Evolutionary conservation across 1,284 basidiomycete genomes (phyloP).

Genomic region (Tylopilus sp.): DNA sequence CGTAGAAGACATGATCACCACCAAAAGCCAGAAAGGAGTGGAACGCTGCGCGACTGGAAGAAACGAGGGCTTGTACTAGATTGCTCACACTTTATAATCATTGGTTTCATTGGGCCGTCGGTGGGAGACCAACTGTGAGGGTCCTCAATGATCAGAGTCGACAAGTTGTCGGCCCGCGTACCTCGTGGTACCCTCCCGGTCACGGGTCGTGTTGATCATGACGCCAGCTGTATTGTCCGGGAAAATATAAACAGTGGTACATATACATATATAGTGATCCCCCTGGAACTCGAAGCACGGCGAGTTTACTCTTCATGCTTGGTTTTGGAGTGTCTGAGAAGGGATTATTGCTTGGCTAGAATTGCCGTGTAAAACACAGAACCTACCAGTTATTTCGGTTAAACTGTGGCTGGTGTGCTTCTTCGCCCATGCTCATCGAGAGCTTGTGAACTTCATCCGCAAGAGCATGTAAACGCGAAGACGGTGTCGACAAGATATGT

Average conservation of each 20-base stretch:
- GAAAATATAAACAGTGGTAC: too few species aligned
- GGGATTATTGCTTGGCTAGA: too few species aligned
- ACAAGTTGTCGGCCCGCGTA: too few species aligned
- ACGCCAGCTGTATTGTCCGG: too few species aligned
- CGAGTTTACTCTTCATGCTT: too few species aligned
- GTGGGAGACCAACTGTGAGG: conserved; percentile 41
- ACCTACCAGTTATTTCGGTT: neutral
- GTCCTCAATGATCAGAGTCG: conserved; percentile 24
- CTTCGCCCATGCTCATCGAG: conserved; percentile 30
- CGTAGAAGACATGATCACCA: conserved; percentile 34
- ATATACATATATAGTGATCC: too few species aligned
- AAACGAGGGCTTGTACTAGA: neutral
- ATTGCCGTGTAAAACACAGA: too few species aligned
- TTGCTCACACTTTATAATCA: conserved; percentile 9
- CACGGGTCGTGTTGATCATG: too few species aligned
- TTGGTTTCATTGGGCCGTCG: neutral
- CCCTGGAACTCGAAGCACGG: too few species aligned
- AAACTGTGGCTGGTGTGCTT: conserved; percentile 3
- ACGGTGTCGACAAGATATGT: conserved; percentile 48
- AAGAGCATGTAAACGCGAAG: conserved; percentile 49
- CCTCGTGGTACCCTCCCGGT: too few species aligned
- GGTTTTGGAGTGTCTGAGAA: too few species aligned
- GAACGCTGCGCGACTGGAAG: conserved; percentile 1
- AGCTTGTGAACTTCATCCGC: conserved; percentile 52
- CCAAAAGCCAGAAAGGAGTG: neutral